These are phyloP conservation scores for Backusella tuberculispora DNA, from an alignment of 192 early-diverging fungal genomes.

Conservation along the genomic window DNA sequence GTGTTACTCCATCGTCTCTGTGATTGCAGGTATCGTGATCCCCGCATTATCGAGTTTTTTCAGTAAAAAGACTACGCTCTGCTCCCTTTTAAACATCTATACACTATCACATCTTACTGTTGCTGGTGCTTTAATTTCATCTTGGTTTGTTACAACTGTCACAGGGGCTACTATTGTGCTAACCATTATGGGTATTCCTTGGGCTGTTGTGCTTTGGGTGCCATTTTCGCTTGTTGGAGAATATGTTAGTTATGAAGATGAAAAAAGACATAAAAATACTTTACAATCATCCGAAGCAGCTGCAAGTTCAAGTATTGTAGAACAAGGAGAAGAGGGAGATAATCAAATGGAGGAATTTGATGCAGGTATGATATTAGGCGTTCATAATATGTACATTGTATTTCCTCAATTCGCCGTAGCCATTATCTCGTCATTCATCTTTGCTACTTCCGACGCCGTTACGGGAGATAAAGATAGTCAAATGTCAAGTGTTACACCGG, in stretches of 20 bases:
- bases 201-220: slow-evolving; percentile 90
- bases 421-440: slow-evolving; percentile 71
- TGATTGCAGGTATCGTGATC: slow-evolving; percentile 63
- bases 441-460: slow-evolving; percentile 43
- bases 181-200: slow-evolving; percentile 77
- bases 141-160: slow-evolving; percentile 62
- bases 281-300: background rate
- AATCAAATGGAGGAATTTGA: slow-evolving; percentile 34
- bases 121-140: slow-evolving; percentile 68
- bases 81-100: slow-evolving; percentile 68
- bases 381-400: slow-evolving; percentile 94
- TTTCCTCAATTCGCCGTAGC: slow-evolving; percentile 90
- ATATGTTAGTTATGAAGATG: slow-evolving; percentile 55
- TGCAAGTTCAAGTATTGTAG: background rate
- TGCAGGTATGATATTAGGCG: slow-evolving; percentile 80
- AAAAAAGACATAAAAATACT: slow-evolving; percentile 23
- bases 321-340: background rate
- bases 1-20: slow-evolving; percentile 74
- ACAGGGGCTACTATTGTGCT: slow-evolving; percentile 67
- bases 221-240: slow-evolving; percentile 92
- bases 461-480: slow-evolving; percentile 29
- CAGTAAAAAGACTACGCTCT: slow-evolving; percentile 37
- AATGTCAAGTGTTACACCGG: slow-evolving; percentile 56
- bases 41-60: slow-evolving; percentile 53
- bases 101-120: slow-evolving; percentile 71